Evolutionary conservation across 805 yeast genomes (phyloP).

Genomic region (Lipomyces japonicus): DNA sequence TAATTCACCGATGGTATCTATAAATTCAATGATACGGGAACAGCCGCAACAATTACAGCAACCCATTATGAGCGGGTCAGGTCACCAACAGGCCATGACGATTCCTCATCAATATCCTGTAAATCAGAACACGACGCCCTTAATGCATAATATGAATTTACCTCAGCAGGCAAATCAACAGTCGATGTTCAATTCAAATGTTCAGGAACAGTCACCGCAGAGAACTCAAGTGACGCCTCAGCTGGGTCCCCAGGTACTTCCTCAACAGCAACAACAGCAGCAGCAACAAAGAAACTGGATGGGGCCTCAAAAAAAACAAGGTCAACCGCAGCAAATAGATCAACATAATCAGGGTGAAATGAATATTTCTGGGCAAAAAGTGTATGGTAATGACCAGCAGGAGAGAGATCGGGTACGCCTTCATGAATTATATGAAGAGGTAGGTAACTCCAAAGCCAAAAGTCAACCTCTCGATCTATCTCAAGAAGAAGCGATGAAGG

Average conservation of each 20-base stretch:
- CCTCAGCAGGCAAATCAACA: slow-evolving; percentile 9
- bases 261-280: slow-evolving; percentile 7
- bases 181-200: background rate
- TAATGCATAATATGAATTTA: slow-evolving; percentile 4
- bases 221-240: slow-evolving; percentile 1
- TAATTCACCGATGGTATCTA: background rate
- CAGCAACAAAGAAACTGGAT: slow-evolving; percentile 9
- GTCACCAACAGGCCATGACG: slow-evolving; percentile 18
- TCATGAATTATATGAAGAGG: slow-evolving; percentile 16
- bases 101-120: slow-evolving; percentile 18
- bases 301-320: background rate
- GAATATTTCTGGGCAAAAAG: background rate
- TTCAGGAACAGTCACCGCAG: background rate
- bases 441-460: slow-evolving; percentile 9
- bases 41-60: slow-evolving; percentile 11
- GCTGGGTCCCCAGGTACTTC: slow-evolving; percentile 8
- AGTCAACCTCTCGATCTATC: slow-evolving; percentile 14
- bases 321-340: slow-evolving; percentile 3
- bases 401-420: slow-evolving; percentile 13
- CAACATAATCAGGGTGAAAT: background rate
- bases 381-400: slow-evolving; percentile 14
- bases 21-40: background rate
- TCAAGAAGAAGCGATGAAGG: slow-evolving; percentile 13
- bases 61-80: background rate
- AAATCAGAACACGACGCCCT: slow-evolving; percentile 12